These are phyloP conservation scores for Citrullus colocynthis DNA, from an alignment of 306 rosid genomes.

Conservation along the genomic window DNA sequence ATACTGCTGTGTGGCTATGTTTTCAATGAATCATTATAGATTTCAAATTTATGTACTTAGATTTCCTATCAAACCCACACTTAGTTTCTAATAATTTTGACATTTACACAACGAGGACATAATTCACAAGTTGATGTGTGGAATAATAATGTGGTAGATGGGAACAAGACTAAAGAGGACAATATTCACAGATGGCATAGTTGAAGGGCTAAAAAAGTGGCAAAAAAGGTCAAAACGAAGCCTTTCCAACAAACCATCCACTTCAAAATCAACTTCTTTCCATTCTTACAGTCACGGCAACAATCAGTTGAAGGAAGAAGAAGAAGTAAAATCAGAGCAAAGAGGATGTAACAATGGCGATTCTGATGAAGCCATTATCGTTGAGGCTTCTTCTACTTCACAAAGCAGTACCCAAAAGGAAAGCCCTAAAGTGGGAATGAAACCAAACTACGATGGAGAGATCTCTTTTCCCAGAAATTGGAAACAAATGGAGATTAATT, in stretches of 20 bases:
- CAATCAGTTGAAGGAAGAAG: background rate
- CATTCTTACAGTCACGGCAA: background rate
- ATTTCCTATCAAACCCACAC: too few species aligned
- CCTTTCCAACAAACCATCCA: background rate
- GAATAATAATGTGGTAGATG: conserved; percentile 23
- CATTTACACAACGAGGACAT: too few species aligned
- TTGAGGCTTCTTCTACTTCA: background rate
- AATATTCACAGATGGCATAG: conserved; percentile 32
- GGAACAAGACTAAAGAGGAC: conserved; percentile 44
- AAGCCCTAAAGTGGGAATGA: background rate
- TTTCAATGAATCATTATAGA: too few species aligned
- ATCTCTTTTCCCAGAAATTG: background rate
- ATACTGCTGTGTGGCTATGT: too few species aligned
- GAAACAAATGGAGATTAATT: background rate
- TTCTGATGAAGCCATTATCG: background rate
- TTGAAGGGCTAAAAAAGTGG: conserved; percentile 44
- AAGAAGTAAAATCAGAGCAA: background rate
- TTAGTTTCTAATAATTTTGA: too few species aligned
- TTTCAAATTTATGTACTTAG: too few species aligned
- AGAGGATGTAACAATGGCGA: background rate
- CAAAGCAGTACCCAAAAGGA: background rate
- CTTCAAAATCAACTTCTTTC: background rate
- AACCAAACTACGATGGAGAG: background rate
- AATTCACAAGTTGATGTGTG: background rate
- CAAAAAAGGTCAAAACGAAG: conserved; percentile 26